Evolutionary conservation across 75 land plant species (phyloP).

Genomic region (Larix kaempferi): DNA sequence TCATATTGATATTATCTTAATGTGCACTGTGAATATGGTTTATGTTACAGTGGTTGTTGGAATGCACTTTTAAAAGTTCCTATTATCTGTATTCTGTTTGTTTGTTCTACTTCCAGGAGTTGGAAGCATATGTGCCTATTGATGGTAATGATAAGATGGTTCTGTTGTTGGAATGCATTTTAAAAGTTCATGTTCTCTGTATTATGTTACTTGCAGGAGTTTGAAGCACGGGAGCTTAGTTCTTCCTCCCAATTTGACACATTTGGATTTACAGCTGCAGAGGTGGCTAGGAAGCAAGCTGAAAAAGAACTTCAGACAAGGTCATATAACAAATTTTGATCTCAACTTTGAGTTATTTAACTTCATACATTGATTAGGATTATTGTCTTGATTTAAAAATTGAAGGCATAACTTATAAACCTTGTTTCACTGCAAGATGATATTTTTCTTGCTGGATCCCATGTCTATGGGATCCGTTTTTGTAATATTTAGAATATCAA

Average conservation of each 20-base stretch:
- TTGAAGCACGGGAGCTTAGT: conserved; percentile 47
- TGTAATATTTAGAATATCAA: background rate
- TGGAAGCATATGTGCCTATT: too few species aligned
- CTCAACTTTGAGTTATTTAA: background rate
- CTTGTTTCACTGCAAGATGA: too few species aligned
- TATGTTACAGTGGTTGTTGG: too few species aligned
- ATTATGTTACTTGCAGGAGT: conserved; percentile 39
- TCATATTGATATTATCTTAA: too few species aligned
- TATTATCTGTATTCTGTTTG: too few species aligned
- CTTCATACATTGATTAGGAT: background rate
- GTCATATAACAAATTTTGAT: conserved; percentile 13
- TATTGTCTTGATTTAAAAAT: background rate
- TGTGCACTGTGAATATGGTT: too few species aligned
- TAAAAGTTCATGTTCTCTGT: background rate
- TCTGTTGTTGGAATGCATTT: background rate
- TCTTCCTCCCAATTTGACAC: conserved; percentile 79
- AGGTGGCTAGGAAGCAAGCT: conserved; percentile 74
- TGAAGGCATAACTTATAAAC: background rate
- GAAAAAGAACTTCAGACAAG: conserved; percentile 66
- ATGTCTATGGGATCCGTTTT: background rate
- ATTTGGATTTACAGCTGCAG: conserved; percentile 93
- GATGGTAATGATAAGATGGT: background rate
- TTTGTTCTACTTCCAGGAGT: too few species aligned
- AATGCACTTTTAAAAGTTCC: too few species aligned
- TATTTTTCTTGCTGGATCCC: background rate